phyloP scores from a whole-genome alignment of 2,329 filamentous ascomycete genomes.

The Aspergillus ochraceoroseus region DNA sequence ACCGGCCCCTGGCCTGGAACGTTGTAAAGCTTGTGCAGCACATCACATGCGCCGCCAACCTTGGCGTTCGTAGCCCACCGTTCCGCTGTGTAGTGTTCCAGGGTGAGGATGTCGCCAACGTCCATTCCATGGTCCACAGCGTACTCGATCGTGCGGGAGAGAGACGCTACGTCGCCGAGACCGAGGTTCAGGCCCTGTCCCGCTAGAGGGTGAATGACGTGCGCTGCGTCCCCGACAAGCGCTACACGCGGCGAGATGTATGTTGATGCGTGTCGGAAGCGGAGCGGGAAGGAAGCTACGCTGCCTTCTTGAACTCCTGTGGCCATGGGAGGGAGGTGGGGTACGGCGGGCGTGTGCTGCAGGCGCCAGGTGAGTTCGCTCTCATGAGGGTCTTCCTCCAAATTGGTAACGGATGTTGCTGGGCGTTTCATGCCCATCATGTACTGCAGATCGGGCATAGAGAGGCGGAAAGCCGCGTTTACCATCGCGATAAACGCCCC shows the following conservation, averaged over 20 bases:
- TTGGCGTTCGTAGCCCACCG: constrained; percentile 76
- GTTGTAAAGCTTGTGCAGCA: constrained; percentile 89
- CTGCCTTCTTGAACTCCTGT: constrained; percentile 70
- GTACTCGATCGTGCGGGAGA: constrained; percentile 68
- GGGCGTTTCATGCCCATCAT: constrained; percentile 62
- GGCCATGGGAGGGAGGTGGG: constrained; percentile 61
- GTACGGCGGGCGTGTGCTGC: constrained; percentile 59
- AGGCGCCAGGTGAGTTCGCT: constrained; percentile 83
- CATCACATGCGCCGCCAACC: constrained; percentile 75
- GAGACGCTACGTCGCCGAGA: constrained; percentile 77
- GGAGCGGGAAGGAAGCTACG: constrained; percentile 84
- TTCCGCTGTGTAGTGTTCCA: constrained; percentile 76
- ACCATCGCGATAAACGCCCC: constrained; percentile 79
- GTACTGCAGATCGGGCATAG: constrained; percentile 72
- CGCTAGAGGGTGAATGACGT: constrained; percentile 89
- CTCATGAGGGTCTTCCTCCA: constrained; percentile 47
- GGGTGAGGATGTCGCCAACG: constrained; percentile 68
- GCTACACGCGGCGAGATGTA: constrained; percentile 89
- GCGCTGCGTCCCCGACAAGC: constrained; percentile 87
- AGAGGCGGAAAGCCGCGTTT: constrained; percentile 86
- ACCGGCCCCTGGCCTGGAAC: constrained; percentile 67
- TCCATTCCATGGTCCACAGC: constrained; percentile 82
- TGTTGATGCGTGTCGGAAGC: constrained; percentile 86
- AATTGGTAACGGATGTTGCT: constrained; percentile 14
- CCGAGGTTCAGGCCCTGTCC: constrained; percentile 94